Percentiles rank a stretch among this genome's conserved stretches.
phyloP scores from a whole-genome alignment of 2,329 filamentous ascomycete genomes.

The Neurospora sp. region DNA sequence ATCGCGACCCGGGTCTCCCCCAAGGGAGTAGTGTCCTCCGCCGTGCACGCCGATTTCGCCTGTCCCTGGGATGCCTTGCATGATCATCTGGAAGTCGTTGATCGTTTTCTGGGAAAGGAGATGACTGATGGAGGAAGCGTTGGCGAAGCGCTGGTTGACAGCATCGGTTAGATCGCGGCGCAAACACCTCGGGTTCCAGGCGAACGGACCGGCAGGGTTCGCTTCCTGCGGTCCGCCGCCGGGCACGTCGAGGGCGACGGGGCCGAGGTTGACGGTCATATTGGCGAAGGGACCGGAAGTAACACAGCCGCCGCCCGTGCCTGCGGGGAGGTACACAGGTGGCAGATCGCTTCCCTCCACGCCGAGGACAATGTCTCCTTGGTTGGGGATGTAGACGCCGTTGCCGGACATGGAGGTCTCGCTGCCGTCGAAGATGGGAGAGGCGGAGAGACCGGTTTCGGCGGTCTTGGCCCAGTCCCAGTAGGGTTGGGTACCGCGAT shows the following conservation, averaged over 20 bases:
- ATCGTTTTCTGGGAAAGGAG: slow-evolving; percentile 12
- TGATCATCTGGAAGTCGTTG: slow-evolving; percentile 15
- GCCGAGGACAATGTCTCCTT: slow-evolving; percentile 19
- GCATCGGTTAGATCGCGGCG: slow-evolving; percentile 19
- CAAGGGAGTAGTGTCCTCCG: slow-evolving; percentile 18
- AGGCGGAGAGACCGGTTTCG: slow-evolving; percentile 26
- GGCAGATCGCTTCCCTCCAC: slow-evolving; percentile 16
- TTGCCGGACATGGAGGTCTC: slow-evolving; percentile 35
- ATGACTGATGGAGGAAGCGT: slow-evolving; percentile 18
- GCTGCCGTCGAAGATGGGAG: slow-evolving; percentile 40
- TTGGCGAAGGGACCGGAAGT: slow-evolving; percentile 37
- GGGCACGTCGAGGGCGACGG: slow-evolving; percentile 21
- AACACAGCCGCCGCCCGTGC: slow-evolving; percentile 46
- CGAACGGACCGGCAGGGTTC: slow-evolving; percentile 15
- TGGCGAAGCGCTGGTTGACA: slow-evolving; percentile 18
- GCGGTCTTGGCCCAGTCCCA: slow-evolving; percentile 36
- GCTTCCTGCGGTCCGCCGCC: slow-evolving; percentile 8
- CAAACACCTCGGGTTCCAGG: slow-evolving; percentile 27
- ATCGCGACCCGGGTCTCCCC: slow-evolving; percentile 14
- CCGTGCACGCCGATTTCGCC: slow-evolving; percentile 16
- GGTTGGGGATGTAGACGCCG: slow-evolving; percentile 23
- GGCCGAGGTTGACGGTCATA: slow-evolving; percentile 31
- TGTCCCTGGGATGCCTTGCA: slow-evolving; percentile 14
- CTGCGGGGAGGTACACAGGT: slow-evolving; percentile 28
- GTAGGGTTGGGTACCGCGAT: slow-evolving; percentile 33